Conservation (phyloP, 73 alveolate species). For the Durusdinium trenchii region DNA sequence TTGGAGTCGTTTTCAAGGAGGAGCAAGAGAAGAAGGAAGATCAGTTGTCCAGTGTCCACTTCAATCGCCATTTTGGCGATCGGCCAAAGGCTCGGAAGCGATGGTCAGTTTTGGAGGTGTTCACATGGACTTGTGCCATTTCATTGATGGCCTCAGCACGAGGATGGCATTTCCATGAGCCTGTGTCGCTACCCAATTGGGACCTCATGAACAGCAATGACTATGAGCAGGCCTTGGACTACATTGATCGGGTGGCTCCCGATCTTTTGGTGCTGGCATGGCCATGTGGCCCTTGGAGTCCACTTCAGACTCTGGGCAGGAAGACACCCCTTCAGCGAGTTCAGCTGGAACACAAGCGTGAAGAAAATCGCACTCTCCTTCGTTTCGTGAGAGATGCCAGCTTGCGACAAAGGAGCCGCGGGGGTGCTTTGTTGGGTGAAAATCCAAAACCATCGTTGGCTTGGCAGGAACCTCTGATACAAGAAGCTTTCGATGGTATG, state of each 20-base stretch:
- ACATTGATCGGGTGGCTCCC: too few species aligned
- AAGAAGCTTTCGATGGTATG: not conserved
- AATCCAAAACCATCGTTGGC: not conserved
- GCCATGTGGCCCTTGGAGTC: conserved; percentile 1
- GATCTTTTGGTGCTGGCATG: too few species aligned
- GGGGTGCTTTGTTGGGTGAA: conserved; percentile 16
- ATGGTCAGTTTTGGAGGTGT: conserved; percentile 4
- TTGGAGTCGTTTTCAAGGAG: not conserved
- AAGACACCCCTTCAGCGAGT: not conserved
- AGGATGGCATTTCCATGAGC: not conserved
- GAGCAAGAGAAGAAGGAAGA: not conserved
- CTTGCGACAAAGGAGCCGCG: not conserved
- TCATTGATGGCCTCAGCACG: not conserved
- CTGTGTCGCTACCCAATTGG: not conserved
- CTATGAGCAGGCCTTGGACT: not conserved
- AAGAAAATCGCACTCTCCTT: not conserved
- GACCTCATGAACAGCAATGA: not conserved
- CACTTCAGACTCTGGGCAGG: not conserved
- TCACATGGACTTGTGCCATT: not conserved
- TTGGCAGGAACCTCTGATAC: conserved; percentile 28
- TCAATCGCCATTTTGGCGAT: not conserved
- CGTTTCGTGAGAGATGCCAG: not conserved
- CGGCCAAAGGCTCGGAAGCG: not conserved
- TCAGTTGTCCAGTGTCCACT: not conserved
- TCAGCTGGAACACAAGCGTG: not conserved